Evolutionary conservation across 208 protist species (phyloP), one percentile per base, ranked within the genome.

Genomic region (Lotmaria passim): DNA sequence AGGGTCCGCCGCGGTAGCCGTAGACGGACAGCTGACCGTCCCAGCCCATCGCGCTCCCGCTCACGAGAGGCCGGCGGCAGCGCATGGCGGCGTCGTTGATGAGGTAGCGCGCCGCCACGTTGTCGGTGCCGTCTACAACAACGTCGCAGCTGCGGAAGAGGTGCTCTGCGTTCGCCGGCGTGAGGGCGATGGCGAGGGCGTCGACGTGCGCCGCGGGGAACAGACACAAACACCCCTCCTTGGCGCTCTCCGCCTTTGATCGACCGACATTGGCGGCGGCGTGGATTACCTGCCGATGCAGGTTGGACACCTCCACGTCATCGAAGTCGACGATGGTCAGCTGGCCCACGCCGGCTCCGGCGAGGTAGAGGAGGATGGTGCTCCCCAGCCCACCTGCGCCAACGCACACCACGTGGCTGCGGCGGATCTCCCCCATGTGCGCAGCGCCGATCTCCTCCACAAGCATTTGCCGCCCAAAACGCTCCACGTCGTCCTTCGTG

Each of bases 211-310:
- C 81, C 5, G 52, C 43, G 0, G 91, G 87, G 68, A 90, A 89
- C 21, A 98, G 24, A 10, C 78, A 81, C n/a, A 78, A 62, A 46
- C 91, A 96, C 33, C 81, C 69, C 28, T 63, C 43, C 30, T 46
- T 52, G 11, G 96, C 95, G 52, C 95, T 98, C 19, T 89, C 69
- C 34, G 90, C 94, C 80, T 98, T 98, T 17, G 36, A 21, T 36
- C 21, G 66, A 10, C 93, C 95, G 2, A 96, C 60, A 0, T 66
- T 41, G 10, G 58, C 70, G 1, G 76, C 81, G 0, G 73, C 77
- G 82, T 98, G 96, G 38, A 98, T 94, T 0, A 99, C 86, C 81
- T 99, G 98, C 2, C 98, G 87, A 43, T 98, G 95, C 36, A 99
- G 68, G 66, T 99, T 99, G 33, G 84, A 97, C 21, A 78, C 19